Conservation (phyloP, 2,329 filamentous ascomycete species). For the Claviceps purpurea region DNA sequence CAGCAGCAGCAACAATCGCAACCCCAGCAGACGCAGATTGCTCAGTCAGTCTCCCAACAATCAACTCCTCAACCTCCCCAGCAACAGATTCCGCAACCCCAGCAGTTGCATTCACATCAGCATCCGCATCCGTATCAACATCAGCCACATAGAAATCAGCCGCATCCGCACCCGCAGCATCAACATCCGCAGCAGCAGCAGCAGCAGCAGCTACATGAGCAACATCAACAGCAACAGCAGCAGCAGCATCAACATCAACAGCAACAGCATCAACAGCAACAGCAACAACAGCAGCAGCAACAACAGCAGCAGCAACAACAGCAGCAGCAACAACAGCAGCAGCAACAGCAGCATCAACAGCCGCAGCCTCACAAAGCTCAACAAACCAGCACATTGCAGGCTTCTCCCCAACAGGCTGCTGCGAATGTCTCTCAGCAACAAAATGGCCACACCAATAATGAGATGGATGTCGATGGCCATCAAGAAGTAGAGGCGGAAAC, state of each 20-base stretch:
- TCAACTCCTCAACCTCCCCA: slow-evolving; percentile 13
- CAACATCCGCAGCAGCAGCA: slow-evolving; percentile 10
- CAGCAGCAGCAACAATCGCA: slow-evolving; percentile 17
- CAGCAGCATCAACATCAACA: neutral
- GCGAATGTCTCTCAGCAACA: slow-evolving; percentile 25
- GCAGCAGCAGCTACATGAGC: slow-evolving; percentile 15
- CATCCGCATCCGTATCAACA: slow-evolving; percentile 17
- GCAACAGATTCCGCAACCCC: slow-evolving; percentile 8
- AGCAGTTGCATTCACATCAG: slow-evolving; percentile 4
- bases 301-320: slow-evolving; percentile 11
- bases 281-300: slow-evolving; percentile 9
- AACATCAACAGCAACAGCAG: slow-evolving; percentile 13
- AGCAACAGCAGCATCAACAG: slow-evolving; percentile 12
- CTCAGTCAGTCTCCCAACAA: slow-evolving; percentile 9
- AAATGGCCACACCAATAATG: slow-evolving; percentile 30
- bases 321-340: slow-evolving; percentile 7
- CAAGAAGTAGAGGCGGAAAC: slow-evolving; percentile 32
- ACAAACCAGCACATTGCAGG: slow-evolving; percentile 20
- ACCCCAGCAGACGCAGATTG: slow-evolving; percentile 6
- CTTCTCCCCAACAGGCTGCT: slow-evolving; percentile 18
- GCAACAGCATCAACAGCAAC: slow-evolving; percentile 17
- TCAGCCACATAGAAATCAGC: slow-evolving; percentile 15
- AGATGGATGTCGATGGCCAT: slow-evolving; percentile 40
- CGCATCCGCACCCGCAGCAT: neutral
- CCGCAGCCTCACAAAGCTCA: slow-evolving; percentile 15